Evolutionary conservation across 208 protist genomes (phyloP), one percentile per base, ranked within the genome.

Genomic region (Trypanosoma congolense): DNA sequence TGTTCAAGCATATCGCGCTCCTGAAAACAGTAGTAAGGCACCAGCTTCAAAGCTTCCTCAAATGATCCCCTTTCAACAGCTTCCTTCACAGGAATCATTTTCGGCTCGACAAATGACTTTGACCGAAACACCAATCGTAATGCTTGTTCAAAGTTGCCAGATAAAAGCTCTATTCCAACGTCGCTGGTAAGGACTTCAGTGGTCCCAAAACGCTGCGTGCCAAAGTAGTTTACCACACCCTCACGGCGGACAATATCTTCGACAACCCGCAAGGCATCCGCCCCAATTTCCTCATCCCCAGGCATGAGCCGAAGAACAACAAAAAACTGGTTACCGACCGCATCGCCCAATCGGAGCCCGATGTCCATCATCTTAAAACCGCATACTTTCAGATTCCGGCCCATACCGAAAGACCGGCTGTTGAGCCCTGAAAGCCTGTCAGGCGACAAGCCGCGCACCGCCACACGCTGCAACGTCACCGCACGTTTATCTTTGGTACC

Each of bases 401-500:
- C 70, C 31, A 56, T 51, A 2, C 79, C 83, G 49, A 74, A 83
- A n/a, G 30, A 70, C 16, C 59, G 38, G 22, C 65, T 50, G 56
- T 97, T 96, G 6, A 97, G 56, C 8, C 30, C 50, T 25, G 25
- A 22, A 6, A 98, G 56, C 12, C 67, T 61, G 31, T 76, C 64
- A n/a, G 84, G 50, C 9, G 61, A 66, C 14, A 97, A 59, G 22
- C 81, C 68, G 16, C 71, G 78, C 4, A 89, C 77, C 5, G 91
- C 79, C 22, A 96, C 82, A 25, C 82, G 77, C 73, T 98, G 96
- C 42, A 87, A 62, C 6, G 96, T 98, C 28, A 97, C 82, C 1
- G 80, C 96, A 30, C 93, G 83, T 75, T 96, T 95, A 65, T 98
- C 96, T 65, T 98, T 98, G 12, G 94, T 97, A 30, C 96, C 96